These are phyloP conservation scores for Arctium lappa DNA, from an alignment of 129 eudicot species.

Conservation along the genomic window DNA sequence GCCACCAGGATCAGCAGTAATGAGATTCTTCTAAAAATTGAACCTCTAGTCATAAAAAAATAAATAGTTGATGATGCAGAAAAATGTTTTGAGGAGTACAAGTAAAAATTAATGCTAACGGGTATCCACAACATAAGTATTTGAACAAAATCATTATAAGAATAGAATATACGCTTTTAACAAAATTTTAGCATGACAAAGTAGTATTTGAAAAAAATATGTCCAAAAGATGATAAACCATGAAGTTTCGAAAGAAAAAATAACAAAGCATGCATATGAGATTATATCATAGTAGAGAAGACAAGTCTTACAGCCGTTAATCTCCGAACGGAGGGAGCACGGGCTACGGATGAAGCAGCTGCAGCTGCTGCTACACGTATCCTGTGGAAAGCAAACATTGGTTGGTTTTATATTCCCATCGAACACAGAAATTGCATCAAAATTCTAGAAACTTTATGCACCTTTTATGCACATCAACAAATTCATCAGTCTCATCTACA, in stretches of 20 bases:
- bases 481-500: slow-evolving; percentile 97
- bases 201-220: not conserved
- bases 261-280: not conserved
- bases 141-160: not conserved
- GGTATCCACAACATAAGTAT: not conserved
- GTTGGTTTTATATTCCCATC: not conserved
- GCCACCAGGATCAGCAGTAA: not conserved
- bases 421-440: not conserved
- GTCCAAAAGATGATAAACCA: not conserved
- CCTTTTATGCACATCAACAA: slow-evolving; percentile 97
- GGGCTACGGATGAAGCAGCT: slow-evolving; percentile 93
- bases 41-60: not conserved
- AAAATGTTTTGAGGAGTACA: not conserved
- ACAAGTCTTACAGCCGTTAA: slow-evolving; percentile 60
- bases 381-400: slow-evolving; percentile 36
- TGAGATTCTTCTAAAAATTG: not conserved
- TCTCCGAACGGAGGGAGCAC: slow-evolving; percentile 86
- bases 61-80: not conserved
- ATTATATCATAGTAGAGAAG: slow-evolving; percentile 10
- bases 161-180: not conserved
- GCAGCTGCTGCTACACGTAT: slow-evolving; percentile 98
- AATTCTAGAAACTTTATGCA: slow-evolving; percentile 6
- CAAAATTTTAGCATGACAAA: not conserved
- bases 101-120: not conserved
- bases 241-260: not conserved